Conservation (phyloP, 352 stramenopile genomes). For the Pythium apleroticum region DNA sequence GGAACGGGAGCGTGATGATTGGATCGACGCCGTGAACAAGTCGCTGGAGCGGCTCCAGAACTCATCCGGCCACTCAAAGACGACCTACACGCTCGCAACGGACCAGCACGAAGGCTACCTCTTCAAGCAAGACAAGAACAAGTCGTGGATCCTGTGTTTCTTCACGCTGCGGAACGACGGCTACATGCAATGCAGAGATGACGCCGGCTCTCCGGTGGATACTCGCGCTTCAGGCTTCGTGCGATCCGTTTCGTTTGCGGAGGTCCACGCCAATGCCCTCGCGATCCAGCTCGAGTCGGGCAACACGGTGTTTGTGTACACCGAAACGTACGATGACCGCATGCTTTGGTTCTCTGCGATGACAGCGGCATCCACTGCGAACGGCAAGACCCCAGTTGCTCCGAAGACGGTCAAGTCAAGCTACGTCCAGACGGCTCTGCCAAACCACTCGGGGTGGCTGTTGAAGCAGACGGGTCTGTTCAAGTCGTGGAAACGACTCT, state of each 20-base stretch:
- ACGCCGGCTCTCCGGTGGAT: conserved; percentile 42
- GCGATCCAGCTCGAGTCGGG: conserved; percentile 69
- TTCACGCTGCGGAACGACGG: conserved; percentile 70
- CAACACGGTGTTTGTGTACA: conserved; percentile 67
- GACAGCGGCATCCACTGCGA: conserved; percentile 53
- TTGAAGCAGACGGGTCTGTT: conserved; percentile 76
- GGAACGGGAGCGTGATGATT: conserved; percentile 50
- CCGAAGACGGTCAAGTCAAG: conserved; percentile 62
- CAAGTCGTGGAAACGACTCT: conserved; percentile 81
- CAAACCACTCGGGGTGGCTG: conserved; percentile 81
- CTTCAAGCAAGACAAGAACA: conserved; percentile 61
- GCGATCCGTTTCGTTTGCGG: conserved; percentile 63
- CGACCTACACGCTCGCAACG: conserved; percentile 62
- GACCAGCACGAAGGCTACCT: conserved; percentile 73
- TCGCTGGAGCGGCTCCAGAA: conserved; percentile 57
- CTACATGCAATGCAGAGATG: conserved; percentile 67
- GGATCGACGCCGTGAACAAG: conserved; percentile 46
- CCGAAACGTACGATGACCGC: conserved; percentile 76
- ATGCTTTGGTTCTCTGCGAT: conserved; percentile 85
- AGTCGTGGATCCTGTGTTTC: conserved; percentile 55
- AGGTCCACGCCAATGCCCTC: conserved; percentile 68
- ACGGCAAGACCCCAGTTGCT: conserved; percentile 38
- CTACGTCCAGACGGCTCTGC: conserved; percentile 70
- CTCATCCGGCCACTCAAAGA: conserved; percentile 57
- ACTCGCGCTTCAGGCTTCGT: conserved; percentile 63